Conservation (phyloP, 2,329 filamentous ascomycete species). For the Cercospora nicotianae region DNA sequence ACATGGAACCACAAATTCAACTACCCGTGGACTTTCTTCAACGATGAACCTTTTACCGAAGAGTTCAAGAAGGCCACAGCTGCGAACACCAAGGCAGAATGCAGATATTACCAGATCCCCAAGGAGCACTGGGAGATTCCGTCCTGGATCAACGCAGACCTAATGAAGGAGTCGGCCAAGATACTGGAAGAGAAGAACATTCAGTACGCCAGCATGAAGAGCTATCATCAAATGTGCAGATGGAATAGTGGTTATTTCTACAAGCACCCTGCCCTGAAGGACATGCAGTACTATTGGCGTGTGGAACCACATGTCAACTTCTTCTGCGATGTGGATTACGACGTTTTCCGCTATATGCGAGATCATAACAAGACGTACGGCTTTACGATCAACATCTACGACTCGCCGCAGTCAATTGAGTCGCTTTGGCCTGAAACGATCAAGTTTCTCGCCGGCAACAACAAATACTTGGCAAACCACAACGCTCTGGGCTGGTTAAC, state of each 20-base stretch:
- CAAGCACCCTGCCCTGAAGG: conserved; percentile 81
- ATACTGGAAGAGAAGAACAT: conserved; percentile 81
- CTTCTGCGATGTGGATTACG: conserved; percentile 98
- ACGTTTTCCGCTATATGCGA: conserved; percentile 96
- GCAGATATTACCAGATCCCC: conserved; percentile 85
- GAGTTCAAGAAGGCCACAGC: conserved; percentile 86
- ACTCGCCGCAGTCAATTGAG: conserved; percentile 81
- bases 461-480: conserved; percentile 75
- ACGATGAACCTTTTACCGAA: conserved; percentile 87
- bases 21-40: conserved; percentile 99
- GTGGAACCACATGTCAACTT: conserved; percentile 98
- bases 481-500: conserved; percentile 87
- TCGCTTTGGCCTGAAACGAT: conserved; percentile 93
- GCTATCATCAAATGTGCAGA: conserved; percentile 98
- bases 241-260: conserved; percentile 99
- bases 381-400: conserved; percentile 97
- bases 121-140: conserved; percentile 92
- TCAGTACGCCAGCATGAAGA: conserved; percentile 84
- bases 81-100: conserved; percentile 83
- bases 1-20: conserved; percentile 99
- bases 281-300: conserved; percentile 93
- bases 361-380: conserved; percentile 99
- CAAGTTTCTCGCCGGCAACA: conserved; percentile 78
- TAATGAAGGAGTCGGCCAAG: conserved; percentile 81
- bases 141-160: conserved; percentile 84